phyloP scores from a whole-genome alignment of 257 asterid species.

The Catharanthus roseus region DNA sequence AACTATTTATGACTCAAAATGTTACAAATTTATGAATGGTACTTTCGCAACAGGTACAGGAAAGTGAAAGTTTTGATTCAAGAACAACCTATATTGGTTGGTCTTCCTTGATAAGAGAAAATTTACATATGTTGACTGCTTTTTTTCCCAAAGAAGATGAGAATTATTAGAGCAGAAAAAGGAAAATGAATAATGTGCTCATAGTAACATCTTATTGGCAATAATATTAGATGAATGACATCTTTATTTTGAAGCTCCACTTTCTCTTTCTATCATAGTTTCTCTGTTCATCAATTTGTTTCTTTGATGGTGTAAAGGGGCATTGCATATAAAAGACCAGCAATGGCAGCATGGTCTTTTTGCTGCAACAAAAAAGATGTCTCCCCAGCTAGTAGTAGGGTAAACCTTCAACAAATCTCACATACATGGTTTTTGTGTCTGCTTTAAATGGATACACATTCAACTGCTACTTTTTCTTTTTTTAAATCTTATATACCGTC shows the following conservation, averaged over 20 bases:
- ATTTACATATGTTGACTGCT: neutral
- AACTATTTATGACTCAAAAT: no score
- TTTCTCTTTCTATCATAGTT: neutral
- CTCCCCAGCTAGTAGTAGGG: constrained; percentile 35
- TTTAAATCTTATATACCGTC: no score
- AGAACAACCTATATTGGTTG: neutral
- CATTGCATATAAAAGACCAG: constrained; percentile 7
- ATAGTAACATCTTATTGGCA: neutral
- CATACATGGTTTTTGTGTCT: constrained; percentile 14
- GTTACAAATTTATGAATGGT: no score
- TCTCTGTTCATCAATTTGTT: neutral
- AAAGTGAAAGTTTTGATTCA: neutral
- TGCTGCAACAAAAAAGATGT: constrained; percentile 27
- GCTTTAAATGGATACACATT: neutral
- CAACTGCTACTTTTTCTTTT: no score
- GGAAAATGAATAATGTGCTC: neutral
- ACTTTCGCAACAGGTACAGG: no score
- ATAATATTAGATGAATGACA: neutral
- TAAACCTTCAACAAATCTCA: constrained; percentile 18
- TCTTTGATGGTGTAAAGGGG: neutral
- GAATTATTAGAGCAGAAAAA: neutral
- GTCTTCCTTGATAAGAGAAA: neutral
- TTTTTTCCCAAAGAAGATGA: neutral
- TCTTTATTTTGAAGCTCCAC: neutral
- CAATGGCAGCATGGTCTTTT: neutral